Evolutionary conservation across 2,329 filamentous ascomycete species (phyloP).

Genomic region (Cytospora leucostoma): DNA sequence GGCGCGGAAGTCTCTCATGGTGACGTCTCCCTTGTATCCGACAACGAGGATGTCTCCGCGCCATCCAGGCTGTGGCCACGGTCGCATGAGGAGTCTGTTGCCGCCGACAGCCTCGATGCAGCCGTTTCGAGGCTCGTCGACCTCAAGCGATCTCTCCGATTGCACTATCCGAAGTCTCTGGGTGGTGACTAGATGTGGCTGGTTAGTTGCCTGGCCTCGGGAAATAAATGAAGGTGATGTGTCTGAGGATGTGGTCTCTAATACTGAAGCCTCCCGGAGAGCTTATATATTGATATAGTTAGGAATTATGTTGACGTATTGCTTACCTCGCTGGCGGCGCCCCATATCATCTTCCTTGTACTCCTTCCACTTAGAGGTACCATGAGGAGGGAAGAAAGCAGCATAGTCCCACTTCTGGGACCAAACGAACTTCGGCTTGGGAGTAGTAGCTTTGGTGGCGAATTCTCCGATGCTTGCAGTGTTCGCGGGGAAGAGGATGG

Average conservation of each 20-base stretch:
- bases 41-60: slow-evolving; percentile 7
- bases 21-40: slow-evolving; percentile 13
- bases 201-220: neutral
- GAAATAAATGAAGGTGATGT: too few species aligned
- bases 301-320: neutral
- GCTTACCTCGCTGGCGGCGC: neutral
- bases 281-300: too few species aligned
- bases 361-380: too few species aligned
- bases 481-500: slow-evolving; percentile 16
- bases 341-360: neutral
- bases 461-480: neutral
- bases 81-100: neutral
- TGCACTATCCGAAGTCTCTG: too few species aligned
- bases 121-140: neutral
- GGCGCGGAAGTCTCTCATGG: slow-evolving; percentile 25
- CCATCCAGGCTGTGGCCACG: neutral
- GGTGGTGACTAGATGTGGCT: neutral
- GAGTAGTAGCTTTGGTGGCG: neutral
- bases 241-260: neutral
- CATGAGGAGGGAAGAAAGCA: neutral
- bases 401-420: too few species aligned
- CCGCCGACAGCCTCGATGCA: slow-evolving; percentile 10
- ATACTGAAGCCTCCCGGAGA: too few species aligned
- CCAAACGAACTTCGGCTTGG: slow-evolving; percentile 4
- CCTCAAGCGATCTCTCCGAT: too few species aligned